These are phyloP conservation scores for Eimeria zaria DNA, from an alignment of 169 alveolate species.

Conservation along the genomic window DNA sequence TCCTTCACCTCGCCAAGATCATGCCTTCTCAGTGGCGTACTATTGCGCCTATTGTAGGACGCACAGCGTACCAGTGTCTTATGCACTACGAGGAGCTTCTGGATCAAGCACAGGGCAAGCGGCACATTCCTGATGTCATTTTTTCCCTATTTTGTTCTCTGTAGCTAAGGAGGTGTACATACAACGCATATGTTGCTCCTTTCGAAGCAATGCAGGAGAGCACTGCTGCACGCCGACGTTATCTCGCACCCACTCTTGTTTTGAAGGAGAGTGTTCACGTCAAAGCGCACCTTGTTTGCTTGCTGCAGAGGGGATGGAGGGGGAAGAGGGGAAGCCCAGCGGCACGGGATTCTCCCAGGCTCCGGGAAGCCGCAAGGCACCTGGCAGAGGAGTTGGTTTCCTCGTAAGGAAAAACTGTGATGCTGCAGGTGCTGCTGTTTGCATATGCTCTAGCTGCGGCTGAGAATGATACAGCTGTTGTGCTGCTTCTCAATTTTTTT, in stretches of 20 bases:
- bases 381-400: constrained; percentile 70
- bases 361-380: constrained; percentile 76
- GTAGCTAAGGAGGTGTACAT: neutral
- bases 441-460: neutral
- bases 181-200: neutral
- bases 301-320: constrained; percentile 67
- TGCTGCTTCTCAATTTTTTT: neutral
- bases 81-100: constrained; percentile 99
- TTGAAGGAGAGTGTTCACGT: neutral
- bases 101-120: constrained; percentile 98
- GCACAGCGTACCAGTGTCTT: constrained; percentile 99
- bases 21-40: constrained; percentile 99
- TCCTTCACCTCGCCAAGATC: constrained; percentile 99
- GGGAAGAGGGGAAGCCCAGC: constrained; percentile 56
- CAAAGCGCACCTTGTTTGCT: neutral
- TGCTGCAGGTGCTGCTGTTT: neutral
- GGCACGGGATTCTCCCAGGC: constrained; percentile 76
- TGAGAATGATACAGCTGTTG: neutral
- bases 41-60: constrained; percentile 99
- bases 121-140: neutral
- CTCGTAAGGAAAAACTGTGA: neutral
- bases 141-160: neutral
- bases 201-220: neutral
- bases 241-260: neutral
- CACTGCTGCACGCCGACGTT: neutral